Evolutionary conservation across 1,139 yeast genomes (phyloP).

Genomic region (Pichia sp.): DNA sequence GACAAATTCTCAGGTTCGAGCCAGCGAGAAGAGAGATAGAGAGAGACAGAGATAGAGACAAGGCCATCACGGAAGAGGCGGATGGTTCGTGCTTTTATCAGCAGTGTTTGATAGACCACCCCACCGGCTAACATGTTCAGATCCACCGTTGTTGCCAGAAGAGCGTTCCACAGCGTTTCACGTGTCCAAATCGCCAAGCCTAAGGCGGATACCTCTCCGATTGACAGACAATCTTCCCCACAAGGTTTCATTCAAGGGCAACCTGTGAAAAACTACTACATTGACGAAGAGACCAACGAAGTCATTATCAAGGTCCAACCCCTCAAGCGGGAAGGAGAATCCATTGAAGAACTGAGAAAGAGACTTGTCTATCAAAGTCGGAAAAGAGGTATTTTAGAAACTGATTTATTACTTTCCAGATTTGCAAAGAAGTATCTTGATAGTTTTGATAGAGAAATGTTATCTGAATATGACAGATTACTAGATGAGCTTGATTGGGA

Average conservation of each 20-base stretch:
- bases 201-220: slow-evolving; percentile 13
- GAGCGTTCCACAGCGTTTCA: slow-evolving; percentile 1
- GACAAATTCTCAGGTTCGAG: no score
- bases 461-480: slow-evolving; percentile 79
- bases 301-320: slow-evolving; percentile 61
- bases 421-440: slow-evolving; percentile 75
- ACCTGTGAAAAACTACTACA: slow-evolving; percentile 19
- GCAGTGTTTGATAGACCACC: no score
- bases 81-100: not conserved
- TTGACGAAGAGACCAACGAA: slow-evolving; percentile 30
- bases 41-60: no score
- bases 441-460: slow-evolving; percentile 53
- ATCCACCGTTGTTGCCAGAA: slow-evolving; percentile 1
- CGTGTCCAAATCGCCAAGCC: slow-evolving; percentile 9
- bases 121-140: slow-evolving; percentile 6
- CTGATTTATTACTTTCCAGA: slow-evolving; percentile 77
- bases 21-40: no score
- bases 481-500: slow-evolving; percentile 98
- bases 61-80: no score
- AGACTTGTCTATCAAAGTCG: slow-evolving; percentile 86
- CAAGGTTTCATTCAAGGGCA: slow-evolving; percentile 20
- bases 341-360: slow-evolving; percentile 72
- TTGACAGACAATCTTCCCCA: slow-evolving; percentile 13
- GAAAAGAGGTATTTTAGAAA: slow-evolving; percentile 91
- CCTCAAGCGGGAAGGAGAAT: slow-evolving; percentile 65